Conservation (phyloP, 768 basidiomycete genomes). For the Sistotremastrum suecicum region DNA sequence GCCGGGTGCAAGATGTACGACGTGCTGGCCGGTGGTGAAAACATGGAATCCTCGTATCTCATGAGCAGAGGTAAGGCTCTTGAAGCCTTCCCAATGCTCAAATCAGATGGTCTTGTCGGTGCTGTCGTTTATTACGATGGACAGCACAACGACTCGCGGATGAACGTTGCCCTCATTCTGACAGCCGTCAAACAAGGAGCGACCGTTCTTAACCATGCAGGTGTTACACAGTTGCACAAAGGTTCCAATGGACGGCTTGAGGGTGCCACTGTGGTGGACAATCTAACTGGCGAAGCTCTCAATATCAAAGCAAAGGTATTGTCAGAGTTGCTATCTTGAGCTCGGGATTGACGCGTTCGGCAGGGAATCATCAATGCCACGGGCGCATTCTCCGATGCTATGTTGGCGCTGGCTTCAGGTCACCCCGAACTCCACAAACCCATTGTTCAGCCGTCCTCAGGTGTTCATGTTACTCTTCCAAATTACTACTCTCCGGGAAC, state of each 20-base stretch:
- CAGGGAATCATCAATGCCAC: constrained; percentile 94
- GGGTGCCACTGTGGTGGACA: constrained; percentile 70
- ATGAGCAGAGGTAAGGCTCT: constrained; percentile 91
- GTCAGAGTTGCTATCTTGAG: neutral
- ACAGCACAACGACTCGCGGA: constrained; percentile 96
- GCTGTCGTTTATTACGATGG: constrained; percentile 97
- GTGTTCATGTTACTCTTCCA: constrained; percentile 92
- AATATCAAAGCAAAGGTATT: constrained; percentile 65
- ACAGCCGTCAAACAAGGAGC: constrained; percentile 91
- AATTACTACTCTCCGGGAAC: constrained; percentile 91
- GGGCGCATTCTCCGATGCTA: constrained; percentile 80
- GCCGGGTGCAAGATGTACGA: constrained; percentile 96
- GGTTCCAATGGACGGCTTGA: constrained; percentile 43
- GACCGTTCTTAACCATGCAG: constrained; percentile 76
- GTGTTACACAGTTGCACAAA: constrained; percentile 71
- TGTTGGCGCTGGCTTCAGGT: constrained; percentile 63
- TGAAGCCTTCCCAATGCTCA: constrained; percentile 94
- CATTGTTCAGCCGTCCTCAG: constrained; percentile 87
- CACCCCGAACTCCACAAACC: constrained; percentile 44
- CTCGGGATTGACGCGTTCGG: neutral
- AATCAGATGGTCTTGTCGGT: constrained; percentile 80
- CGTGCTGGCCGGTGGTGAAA: constrained; percentile 85
- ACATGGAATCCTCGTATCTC: constrained; percentile 91
- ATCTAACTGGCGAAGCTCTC: constrained; percentile 71
- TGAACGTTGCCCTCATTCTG: constrained; percentile 94